Percentiles rank a stretch among this genome's conserved stretches.
Evolutionary conservation across 768 basidiomycete genomes (phyloP).

Genomic region (Hortiboletus campestris): DNA sequence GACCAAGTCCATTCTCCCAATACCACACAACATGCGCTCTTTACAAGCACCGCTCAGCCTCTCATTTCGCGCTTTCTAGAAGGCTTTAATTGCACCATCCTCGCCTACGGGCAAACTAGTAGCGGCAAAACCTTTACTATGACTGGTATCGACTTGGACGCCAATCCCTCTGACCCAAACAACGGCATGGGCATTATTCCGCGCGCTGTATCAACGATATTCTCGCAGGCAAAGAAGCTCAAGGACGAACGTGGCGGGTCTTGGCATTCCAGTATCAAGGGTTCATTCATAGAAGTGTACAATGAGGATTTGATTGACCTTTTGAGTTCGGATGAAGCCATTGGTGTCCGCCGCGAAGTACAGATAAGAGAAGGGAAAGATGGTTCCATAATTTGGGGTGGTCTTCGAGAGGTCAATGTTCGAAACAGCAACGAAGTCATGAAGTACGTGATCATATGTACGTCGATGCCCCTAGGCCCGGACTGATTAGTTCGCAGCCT

Average conservation of each 20-base stretch:
- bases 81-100: constrained; percentile 89
- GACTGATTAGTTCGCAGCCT: constrained; percentile 50
- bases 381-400: constrained; percentile 96
- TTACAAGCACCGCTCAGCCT: constrained; percentile 79
- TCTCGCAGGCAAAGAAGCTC: constrained; percentile 69
- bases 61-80: constrained; percentile 85
- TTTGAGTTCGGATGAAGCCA: constrained; percentile 68
- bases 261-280: constrained; percentile 81
- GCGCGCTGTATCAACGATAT: constrained; percentile 87
- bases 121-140: constrained; percentile 70
- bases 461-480: constrained; percentile 10
- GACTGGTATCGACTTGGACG: constrained; percentile 92
- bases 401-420: constrained; percentile 90
- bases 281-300: constrained; percentile 96
- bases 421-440: constrained; percentile 85
- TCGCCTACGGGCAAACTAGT: constrained; percentile 35
- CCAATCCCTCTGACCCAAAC: constrained; percentile 76
- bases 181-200: constrained; percentile 96
- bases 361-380: constrained; percentile 97
- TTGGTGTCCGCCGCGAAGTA: constrained; percentile 74
- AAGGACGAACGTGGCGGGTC: constrained; percentile 71
- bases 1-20: constrained; percentile 92
- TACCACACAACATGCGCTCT: constrained; percentile 83
- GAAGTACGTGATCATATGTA: constrained; percentile 55
- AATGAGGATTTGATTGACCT: constrained; percentile 99